These are phyloP conservation scores for Candida easanensis DNA, from an alignment of 805 yeast genomes.

Conservation along the genomic window DNA sequence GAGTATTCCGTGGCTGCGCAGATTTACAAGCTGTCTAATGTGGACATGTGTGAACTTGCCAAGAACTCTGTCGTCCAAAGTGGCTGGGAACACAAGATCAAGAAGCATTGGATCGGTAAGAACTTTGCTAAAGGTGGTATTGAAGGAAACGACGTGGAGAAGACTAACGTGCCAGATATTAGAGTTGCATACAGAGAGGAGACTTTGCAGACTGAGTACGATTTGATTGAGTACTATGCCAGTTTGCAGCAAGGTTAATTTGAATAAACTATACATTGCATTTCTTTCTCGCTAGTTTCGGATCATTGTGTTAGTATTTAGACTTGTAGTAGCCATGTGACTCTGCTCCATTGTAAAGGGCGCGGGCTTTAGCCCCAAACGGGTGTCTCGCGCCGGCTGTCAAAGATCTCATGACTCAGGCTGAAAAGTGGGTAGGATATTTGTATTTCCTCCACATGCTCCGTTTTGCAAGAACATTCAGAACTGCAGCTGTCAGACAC, in stretches of 20 bases:
- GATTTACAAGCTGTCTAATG: slow-evolving; percentile 88
- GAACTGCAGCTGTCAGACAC: neutral
- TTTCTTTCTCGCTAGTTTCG: no score
- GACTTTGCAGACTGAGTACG: slow-evolving; percentile 69
- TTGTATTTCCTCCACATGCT: no score
- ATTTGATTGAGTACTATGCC: slow-evolving; percentile 61
- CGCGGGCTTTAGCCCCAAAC: neutral
- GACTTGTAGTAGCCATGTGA: no score
- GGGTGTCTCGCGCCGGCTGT: neutral
- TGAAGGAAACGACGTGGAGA: slow-evolving; percentile 86
- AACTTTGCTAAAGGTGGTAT: slow-evolving; percentile 55
- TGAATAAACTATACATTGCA: no score
- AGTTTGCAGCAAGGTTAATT: no score
- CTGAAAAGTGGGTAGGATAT: neutral
- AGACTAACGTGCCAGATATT: slow-evolving; percentile 91
- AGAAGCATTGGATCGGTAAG: slow-evolving; percentile 90
- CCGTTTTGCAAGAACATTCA: neutral
- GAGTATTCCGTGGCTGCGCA: slow-evolving; percentile 98
- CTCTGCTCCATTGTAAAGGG: no score
- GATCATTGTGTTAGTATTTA: no score
- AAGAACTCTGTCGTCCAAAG: slow-evolving; percentile 88
- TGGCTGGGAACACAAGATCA: slow-evolving; percentile 87
- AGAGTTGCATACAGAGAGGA: slow-evolving; percentile 83
- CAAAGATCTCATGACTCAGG: neutral
- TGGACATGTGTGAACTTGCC: slow-evolving; percentile 97